Base-by-base conservation (phyloP, 2,329 filamentous ascomycete genomes). In the Arthrobotrys musiformis region DNA sequence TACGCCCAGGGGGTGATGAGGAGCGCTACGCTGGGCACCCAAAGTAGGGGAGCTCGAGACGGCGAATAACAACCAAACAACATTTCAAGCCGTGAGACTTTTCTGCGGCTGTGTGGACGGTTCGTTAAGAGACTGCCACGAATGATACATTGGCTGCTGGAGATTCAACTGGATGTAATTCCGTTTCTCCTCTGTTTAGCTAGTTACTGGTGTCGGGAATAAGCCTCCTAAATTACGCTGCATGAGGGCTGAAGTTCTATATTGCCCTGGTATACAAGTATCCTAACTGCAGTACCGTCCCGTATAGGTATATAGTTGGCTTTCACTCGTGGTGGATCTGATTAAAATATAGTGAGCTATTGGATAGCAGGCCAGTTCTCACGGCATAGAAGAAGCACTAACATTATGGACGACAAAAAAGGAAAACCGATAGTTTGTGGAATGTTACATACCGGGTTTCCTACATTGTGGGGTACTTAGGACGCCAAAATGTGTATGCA, bases 241-340 rank as follows among this genome's bases (percentile, higher is more conserved):
- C 33, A 58, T 58, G 13, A 11, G 54, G 54, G 33, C 54, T 58
- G 54, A 58, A 40, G 19, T 58, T 30, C 54, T 19, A 33, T 58
- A 58, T 58, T 58, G 54, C 33, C 33, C 54, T 17, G n/a, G n/a
- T n/a, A n/a, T n/a, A n/a, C n/a, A n/a, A n/a, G n/a, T n/a, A n/a
- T n/a, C n/a, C n/a, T n/a, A n/a, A n/a, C n/a, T n/a, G n/a, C n/a
- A n/a, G n/a, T n/a, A n/a, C n/a, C n/a, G n/a, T n/a, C n/a, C n/a
- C n/a, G n/a, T n/a, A n/a, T n/a, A n/a, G n/a, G n/a, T n/a, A n/a
- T n/a, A n/a, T n/a, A n/a, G n/a, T n/a, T n/a, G n/a, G n/a, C n/a
- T n/a, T n/a, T n/a, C n/a, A n/a, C n/a, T n/a, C n/a, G n/a, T n/a
- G n/a, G n/a, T n/a, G n/a, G n/a, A n/a, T n/a, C n/a, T n/a, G n/a